These are phyloP conservation scores for Prillingera fragicola DNA, from an alignment of 1,284 basidiomycete genomes.

Conservation along the genomic window DNA sequence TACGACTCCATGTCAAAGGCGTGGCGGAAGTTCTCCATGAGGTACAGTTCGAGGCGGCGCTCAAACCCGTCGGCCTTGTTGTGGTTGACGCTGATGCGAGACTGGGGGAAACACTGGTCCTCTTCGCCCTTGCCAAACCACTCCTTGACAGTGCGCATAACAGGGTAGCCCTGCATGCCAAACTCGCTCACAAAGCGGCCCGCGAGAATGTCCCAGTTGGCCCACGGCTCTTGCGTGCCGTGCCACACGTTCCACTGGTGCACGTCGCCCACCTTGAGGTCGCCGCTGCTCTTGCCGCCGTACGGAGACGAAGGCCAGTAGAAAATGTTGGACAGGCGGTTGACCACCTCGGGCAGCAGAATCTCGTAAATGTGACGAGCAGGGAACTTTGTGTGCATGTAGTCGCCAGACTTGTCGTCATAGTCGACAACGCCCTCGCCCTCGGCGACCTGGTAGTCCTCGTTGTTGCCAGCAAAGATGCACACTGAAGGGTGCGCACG, in stretches of 20 bases:
- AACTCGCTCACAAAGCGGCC: conserved; percentile 72
- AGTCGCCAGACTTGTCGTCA: conserved; percentile 69
- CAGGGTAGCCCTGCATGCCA: conserved; percentile 60
- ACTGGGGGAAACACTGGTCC: conserved; percentile 74
- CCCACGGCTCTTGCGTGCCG: conserved; percentile 73
- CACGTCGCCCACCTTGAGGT: conserved; percentile 71
- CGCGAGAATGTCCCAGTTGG: conserved; percentile 77
- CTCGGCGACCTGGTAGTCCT: conserved; percentile 67
- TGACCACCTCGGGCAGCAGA: conserved; percentile 66
- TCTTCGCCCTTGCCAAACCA: conserved; percentile 51
- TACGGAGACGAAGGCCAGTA: conserved; percentile 84
- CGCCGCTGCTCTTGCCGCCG: conserved; percentile 68
- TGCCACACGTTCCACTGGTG: conserved; percentile 96
- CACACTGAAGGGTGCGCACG: conserved; percentile 58
- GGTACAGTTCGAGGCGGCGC: conserved; percentile 78
- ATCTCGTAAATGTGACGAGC: conserved; percentile 82
- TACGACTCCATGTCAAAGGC: conserved; percentile 81
- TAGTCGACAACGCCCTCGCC: conserved; percentile 70
- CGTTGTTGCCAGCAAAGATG: conserved; percentile 86
- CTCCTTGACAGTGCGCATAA: conserved; percentile 74
- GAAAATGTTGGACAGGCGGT: conserved; percentile 59
- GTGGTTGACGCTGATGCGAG: conserved; percentile 71
- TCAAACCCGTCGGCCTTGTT: conserved; percentile 84
- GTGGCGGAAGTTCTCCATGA: conserved; percentile 80
- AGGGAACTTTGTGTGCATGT: conserved; percentile 74